These are phyloP conservation scores for Cryptococcus sp. DNA, from an alignment of 1,284 basidiomycete species.

Conservation along the genomic window DNA sequence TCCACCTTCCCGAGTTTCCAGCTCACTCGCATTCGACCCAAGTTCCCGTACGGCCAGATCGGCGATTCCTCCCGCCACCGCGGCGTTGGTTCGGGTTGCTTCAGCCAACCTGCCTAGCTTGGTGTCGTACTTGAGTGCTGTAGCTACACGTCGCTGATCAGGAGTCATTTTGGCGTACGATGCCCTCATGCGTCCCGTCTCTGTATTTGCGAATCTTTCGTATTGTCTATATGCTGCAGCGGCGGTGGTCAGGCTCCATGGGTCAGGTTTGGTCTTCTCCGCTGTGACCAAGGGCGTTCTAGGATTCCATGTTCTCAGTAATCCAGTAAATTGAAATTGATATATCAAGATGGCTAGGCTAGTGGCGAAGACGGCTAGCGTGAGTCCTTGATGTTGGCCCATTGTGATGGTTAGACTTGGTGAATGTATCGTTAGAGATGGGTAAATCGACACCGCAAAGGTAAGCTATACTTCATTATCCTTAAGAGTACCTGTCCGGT, in stretches of 20 bases:
- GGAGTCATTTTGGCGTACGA: conserved; percentile 1
- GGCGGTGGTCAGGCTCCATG: neutral
- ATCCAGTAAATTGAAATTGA: neutral
- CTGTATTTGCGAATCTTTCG: neutral
- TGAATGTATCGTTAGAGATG: too few species aligned
- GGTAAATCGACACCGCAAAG: too few species aligned
- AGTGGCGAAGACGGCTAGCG: neutral
- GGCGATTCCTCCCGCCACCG: conserved; percentile 1
- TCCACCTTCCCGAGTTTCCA: neutral
- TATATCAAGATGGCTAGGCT: neutral
- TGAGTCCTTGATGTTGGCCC: too few species aligned
- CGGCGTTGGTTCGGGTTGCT: conserved; percentile 1
- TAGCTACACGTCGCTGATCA: neutral
- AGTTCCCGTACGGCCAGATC: neutral
- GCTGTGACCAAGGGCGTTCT: neutral
- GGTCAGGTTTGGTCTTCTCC: neutral
- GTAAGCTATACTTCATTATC: too few species aligned
- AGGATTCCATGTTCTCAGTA: neutral
- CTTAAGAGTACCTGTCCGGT: neutral
- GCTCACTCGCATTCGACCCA: neutral
- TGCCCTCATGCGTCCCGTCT: neutral
- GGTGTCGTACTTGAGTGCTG: neutral
- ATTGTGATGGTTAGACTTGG: too few species aligned
- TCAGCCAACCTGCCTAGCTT: conserved; percentile 1
- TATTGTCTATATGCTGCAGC: neutral